These are phyloP conservation scores for Globisporangium barbulae DNA, from an alignment of 352 stramenopile genomes.

Conservation along the genomic window DNA sequence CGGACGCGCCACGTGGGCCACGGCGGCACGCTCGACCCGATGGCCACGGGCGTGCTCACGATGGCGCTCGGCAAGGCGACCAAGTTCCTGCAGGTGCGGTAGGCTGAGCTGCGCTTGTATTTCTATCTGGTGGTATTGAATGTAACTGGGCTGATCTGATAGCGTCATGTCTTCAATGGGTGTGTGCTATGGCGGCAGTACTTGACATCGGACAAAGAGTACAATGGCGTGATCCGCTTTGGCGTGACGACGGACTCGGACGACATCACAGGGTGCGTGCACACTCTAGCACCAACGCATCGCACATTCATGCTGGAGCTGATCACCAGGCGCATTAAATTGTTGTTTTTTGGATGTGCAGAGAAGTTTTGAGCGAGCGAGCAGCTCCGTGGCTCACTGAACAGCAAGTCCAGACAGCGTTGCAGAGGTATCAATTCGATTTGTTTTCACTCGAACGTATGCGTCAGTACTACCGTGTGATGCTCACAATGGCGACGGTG, in stretches of 20 bases:
- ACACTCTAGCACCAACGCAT: neutral
- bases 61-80: slow-evolving; percentile 78
- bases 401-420: slow-evolving; percentile 22
- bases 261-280: slow-evolving; percentile 67
- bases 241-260: slow-evolving; percentile 78
- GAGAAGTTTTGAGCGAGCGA: slow-evolving; percentile 45
- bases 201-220: slow-evolving; percentile 69
- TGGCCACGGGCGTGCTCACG: slow-evolving; percentile 84
- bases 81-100: slow-evolving; percentile 64
- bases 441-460: neutral
- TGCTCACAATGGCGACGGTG: neutral
- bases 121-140: too few relatives aligned
- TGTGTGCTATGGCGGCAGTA: slow-evolving; percentile 33
- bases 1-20: slow-evolving; percentile 74
- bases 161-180: neutral
- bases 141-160: neutral
- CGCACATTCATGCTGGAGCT: neutral
- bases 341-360: slow-evolving; percentile 9
- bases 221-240: slow-evolving; percentile 68
- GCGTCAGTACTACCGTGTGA: neutral
- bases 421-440: slow-evolving; percentile 39
- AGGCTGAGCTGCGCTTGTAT: neutral
- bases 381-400: slow-evolving; percentile 60
- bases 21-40: slow-evolving; percentile 84
- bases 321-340: too few relatives aligned